Evolutionary conservation across 1,284 basidiomycete genomes (phyloP).

Genomic region (Marasmius sp.): DNA sequence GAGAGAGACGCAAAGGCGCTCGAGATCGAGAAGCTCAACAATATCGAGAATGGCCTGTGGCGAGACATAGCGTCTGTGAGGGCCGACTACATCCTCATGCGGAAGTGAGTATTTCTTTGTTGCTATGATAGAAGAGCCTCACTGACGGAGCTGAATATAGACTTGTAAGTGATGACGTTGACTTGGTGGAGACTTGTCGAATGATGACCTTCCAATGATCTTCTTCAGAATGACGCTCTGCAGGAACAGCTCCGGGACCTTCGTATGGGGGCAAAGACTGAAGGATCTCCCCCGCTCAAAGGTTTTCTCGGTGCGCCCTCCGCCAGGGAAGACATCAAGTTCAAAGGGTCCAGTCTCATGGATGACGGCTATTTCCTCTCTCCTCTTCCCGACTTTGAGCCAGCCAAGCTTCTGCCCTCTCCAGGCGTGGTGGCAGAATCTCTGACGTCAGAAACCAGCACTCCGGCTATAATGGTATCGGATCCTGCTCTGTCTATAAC

Average conservation of each 20-base stretch:
- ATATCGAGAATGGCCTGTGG: neutral
- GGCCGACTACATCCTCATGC: neutral
- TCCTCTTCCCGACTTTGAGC: slow-evolving; percentile 1
- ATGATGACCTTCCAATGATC: neutral
- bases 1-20: neutral
- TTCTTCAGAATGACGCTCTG: neutral
- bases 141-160: neutral
- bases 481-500: neutral
- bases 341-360: neutral
- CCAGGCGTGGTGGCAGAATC: neutral
- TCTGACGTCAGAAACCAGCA: neutral
- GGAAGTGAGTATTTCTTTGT: neutral
- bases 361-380: slow-evolving; percentile 1
- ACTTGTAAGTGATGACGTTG: neutral
- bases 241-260: neutral
- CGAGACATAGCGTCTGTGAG: neutral
- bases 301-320: slow-evolving; percentile 15
- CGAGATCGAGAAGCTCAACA: neutral
- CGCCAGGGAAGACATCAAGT: neutral
- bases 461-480: neutral
- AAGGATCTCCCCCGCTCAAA: neutral
- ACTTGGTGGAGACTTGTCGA: neutral
- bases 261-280: neutral
- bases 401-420: neutral
- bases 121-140: neutral